A percentile compares a stretch with the other conserved stretches of the same genome.
Evolutionary conservation across 306 rosid genomes (phyloP).

Genomic region (Mucuna pruriens): DNA sequence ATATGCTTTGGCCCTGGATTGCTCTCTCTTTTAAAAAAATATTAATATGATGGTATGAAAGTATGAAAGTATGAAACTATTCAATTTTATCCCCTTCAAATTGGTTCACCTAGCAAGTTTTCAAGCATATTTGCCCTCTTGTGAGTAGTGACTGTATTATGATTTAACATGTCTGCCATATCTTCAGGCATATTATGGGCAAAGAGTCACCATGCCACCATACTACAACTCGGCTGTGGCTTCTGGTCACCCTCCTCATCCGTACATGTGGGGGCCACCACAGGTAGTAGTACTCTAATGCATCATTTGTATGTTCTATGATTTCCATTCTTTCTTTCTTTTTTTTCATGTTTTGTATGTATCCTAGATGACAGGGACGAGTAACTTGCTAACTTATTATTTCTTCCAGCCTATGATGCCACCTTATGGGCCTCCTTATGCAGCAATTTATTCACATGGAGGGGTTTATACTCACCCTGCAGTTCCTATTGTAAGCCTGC

Average conservation of each 20-base stretch:
- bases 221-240: slow-evolving; percentile 78
- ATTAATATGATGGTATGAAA: background rate
- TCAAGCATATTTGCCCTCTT: background rate
- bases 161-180: slow-evolving; percentile 8
- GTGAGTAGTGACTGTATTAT: background rate
- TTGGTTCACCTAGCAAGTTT: background rate
- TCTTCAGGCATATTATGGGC: slow-evolving; percentile 90
- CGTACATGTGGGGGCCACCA: slow-evolving; percentile 95
- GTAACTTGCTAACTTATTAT: slow-evolving; percentile 23
- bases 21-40: background rate
- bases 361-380: slow-evolving; percentile 5
- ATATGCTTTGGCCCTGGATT: slow-evolving; percentile 12
- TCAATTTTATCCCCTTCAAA: background rate
- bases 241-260: slow-evolving; percentile 86
- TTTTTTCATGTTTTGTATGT: slow-evolving; percentile 14
- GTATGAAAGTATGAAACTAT: background rate
- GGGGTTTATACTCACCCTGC: slow-evolving; percentile 81
- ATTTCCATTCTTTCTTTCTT: background rate
- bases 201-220: slow-evolving; percentile 84
- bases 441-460: slow-evolving; percentile 88
- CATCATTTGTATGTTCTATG: slow-evolving; percentile 8
- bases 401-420: slow-evolving; percentile 87
- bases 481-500: slow-evolving; percentile 71
- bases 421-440: slow-evolving; percentile 87
- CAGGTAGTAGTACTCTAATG: slow-evolving; percentile 68